Conservation (phyloP, 768 basidiomycete species). For the Serendipita sp. region DNA sequence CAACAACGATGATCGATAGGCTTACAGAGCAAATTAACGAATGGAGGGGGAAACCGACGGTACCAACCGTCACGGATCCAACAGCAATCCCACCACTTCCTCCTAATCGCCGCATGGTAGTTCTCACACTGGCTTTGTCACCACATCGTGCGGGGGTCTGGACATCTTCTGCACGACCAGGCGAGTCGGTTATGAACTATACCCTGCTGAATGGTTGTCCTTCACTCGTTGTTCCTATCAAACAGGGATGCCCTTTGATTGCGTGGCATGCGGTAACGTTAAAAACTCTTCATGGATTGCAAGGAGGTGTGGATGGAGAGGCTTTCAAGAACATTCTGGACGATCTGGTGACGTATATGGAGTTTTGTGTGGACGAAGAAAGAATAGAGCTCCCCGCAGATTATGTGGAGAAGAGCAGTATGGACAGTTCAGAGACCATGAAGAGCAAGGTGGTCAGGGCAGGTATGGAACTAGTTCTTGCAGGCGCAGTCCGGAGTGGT, state of each 20-base stretch:
- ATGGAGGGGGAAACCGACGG: not conserved
- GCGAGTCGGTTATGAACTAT: constrained; percentile 48
- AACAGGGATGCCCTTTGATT: constrained; percentile 41
- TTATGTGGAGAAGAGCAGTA: not conserved
- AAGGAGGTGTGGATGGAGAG: constrained; percentile 19
- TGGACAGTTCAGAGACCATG: not conserved
- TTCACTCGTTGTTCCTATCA: constrained; percentile 41
- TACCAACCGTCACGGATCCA: not conserved
- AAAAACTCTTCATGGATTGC: constrained; percentile 1
- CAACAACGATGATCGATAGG: constrained; percentile 3
- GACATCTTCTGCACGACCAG: constrained; percentile 41
- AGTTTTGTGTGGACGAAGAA: constrained; percentile 47
- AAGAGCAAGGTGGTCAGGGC: constrained; percentile 29
- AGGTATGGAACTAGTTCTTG: constrained; percentile 35
- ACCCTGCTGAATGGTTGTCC: constrained; percentile 45
- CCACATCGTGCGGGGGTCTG: constrained; percentile 40
- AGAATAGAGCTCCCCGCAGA: constrained; percentile 24
- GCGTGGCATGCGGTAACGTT: constrained; percentile 45
- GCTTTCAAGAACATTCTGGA: constrained; percentile 37
- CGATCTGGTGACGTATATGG: constrained; percentile 41
- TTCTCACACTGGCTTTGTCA: constrained; percentile 40
- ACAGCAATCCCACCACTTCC: constrained; percentile 17
- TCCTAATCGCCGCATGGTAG: constrained; percentile 31
- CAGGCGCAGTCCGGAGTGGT: constrained; percentile 37
- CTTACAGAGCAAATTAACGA: not conserved